phyloP scores from a whole-genome alignment of 306 rosid genomes.

The Astragalus glycyphyllos region DNA sequence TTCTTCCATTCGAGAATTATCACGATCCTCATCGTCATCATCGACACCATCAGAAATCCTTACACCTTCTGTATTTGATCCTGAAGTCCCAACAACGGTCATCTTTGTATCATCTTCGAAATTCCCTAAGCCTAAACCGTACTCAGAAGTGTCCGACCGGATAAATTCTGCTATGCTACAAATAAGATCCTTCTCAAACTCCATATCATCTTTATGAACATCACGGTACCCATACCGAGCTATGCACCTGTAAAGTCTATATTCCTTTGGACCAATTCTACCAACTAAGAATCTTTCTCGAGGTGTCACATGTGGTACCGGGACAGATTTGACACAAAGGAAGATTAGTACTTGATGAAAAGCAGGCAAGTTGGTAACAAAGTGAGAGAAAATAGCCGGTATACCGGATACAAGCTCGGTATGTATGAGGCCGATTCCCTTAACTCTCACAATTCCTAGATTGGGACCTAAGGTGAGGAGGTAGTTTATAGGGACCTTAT shows the following conservation, averaged over 20 bases:
- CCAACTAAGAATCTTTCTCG: slow-evolving; percentile 94
- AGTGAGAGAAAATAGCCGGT: slow-evolving; percentile 97
- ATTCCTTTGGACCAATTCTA: slow-evolving; percentile 95
- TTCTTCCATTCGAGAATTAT: slow-evolving; percentile 41
- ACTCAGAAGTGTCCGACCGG: slow-evolving; percentile 65
- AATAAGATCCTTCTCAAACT: slow-evolving; percentile 87
- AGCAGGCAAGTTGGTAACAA: slow-evolving; percentile 96
- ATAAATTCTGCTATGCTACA: slow-evolving; percentile 89
- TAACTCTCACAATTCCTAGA: slow-evolving; percentile 88
- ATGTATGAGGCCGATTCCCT: slow-evolving; percentile 93
- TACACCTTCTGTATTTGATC: slow-evolving; percentile 70
- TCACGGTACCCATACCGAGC: slow-evolving; percentile 95
- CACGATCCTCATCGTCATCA: slow-evolving; percentile 32
- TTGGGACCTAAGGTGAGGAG: slow-evolving; percentile 80
- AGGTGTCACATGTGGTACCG: slow-evolving; percentile 93
- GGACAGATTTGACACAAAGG: slow-evolving; percentile 95
- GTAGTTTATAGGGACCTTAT: slow-evolving; percentile 95
- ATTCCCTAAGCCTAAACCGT: slow-evolving; percentile 44
- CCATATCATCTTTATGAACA: slow-evolving; percentile 81
- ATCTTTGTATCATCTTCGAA: slow-evolving; percentile 65
- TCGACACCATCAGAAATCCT: slow-evolving; percentile 68
- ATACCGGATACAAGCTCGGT: slow-evolving; percentile 95
- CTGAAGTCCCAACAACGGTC: slow-evolving; percentile 89
- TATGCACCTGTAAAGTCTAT: slow-evolving; percentile 86
- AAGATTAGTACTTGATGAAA: slow-evolving; percentile 95